Base-by-base conservation (phyloP, 306 rosid genomes). In the Alnus glutinosa region DNA sequence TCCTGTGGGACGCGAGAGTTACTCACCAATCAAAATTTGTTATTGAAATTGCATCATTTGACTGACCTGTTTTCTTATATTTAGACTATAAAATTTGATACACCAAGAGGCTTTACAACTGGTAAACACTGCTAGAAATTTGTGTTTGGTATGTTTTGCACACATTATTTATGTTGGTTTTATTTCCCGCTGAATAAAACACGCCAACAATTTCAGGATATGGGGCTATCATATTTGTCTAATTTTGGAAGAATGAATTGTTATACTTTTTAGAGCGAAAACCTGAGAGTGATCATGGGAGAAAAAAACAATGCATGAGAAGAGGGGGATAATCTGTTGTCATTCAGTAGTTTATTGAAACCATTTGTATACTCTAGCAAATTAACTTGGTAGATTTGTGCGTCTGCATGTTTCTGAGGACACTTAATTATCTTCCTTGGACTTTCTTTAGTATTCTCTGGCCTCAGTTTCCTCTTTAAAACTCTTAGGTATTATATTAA, bases 281-380 rank as follows among this genome's bases (percentile, higher is more conserved):
- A 13, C 4, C 1, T 9, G 9, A 62, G 11, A 62, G 66, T 28
- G 19, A 32, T 2, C 9, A 64, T 15, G 42, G 5, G 70, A 13
- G 70, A 36, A 28, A 3, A 48, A 16, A 4, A 12, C 19, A 37
- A 74, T 64, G 69, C 32, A 64, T 58, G 62, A 73, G 46, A 14
- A 5, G 7, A 39, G 44, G 61, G 51, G 70, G 23, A 70, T 74
- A 57, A 66, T 11, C 9, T 39, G n/a, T 70, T 58, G 73, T 55
- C 71, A 59, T 86, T 52, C 6, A 77, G 77, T 75, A 68, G 3
- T 64, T 64, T 69, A 57, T 28, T 84, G 79, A 70, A 76, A 73
- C 39, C 19, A n/a, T 50, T 14, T 69, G 52, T 58, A 18, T 47
- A 61, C 54, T 70, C 72, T 64, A 51, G 47, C 36, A 50, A 51